Evolutionary conservation across 768 basidiomycete species (phyloP).

Genomic region (Lactarius quietus): DNA sequence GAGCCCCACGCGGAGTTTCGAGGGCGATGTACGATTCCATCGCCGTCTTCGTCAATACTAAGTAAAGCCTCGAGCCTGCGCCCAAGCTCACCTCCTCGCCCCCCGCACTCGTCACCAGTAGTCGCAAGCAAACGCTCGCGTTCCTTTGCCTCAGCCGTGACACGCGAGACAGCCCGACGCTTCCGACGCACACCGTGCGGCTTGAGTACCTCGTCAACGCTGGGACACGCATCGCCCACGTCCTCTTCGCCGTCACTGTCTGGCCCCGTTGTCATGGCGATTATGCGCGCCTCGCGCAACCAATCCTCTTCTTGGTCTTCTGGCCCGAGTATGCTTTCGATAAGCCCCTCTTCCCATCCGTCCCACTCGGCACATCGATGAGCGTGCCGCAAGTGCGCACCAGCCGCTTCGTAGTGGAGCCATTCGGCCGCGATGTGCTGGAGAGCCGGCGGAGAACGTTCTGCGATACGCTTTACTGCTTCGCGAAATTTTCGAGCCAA

Average conservation of each 20-base stretch:
- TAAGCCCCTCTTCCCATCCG: constrained; percentile 86
- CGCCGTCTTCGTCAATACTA: constrained; percentile 36
- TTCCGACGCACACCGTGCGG: constrained; percentile 22
- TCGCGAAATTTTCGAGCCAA: constrained; percentile 67
- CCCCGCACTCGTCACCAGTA: constrained; percentile 75
- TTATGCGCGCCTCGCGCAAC: constrained; percentile 37
- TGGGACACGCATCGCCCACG: constrained; percentile 19
- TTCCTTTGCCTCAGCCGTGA: constrained; percentile 55
- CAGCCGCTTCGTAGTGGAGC: constrained; percentile 66
- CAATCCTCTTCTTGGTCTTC: constrained; percentile 71
- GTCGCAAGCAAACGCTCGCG: constrained; percentile 67
- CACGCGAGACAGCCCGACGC: constrained; percentile 47
- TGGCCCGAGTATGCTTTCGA: constrained; percentile 68
- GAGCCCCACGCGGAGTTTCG: constrained; percentile 15
- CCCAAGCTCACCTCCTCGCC: constrained; percentile 74
- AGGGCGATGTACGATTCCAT: constrained; percentile 1
- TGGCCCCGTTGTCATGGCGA: not conserved
- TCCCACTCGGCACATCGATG: constrained; percentile 87
- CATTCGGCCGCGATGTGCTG: constrained; percentile 51
- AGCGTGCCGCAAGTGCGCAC: constrained; percentile 65
- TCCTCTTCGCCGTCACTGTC: constrained; percentile 17
- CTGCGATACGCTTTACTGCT: constrained; percentile 50
- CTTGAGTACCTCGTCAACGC: constrained; percentile 24
- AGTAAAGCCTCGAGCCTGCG: constrained; percentile 74
- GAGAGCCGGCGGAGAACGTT: constrained; percentile 21